A percentile compares a stretch with the other conserved stretches of the same genome.
These are phyloP conservation scores for Talaromyces nanjingensis DNA, from an alignment of 495 filamentous ascomycete species.

Conservation along the genomic window DNA sequence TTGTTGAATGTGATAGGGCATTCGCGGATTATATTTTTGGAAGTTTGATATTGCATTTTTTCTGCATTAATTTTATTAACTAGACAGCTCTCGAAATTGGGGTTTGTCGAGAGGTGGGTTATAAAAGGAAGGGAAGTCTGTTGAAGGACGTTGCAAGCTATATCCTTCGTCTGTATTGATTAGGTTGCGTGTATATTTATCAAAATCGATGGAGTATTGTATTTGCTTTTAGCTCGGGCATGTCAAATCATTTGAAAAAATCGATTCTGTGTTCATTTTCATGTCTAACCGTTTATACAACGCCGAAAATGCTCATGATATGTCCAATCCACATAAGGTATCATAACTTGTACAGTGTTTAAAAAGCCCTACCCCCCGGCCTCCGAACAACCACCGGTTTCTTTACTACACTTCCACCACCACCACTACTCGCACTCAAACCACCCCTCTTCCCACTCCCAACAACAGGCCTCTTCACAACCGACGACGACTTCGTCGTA, in stretches of 20 bases:
- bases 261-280: background rate
- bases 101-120: background rate
- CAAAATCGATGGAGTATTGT: background rate
- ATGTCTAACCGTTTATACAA: background rate
- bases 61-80: constrained; percentile 99
- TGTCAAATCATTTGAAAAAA: background rate
- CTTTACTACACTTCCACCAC: constrained; percentile 47
- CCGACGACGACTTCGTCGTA: constrained; percentile 12
- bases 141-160: background rate
- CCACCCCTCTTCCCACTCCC: constrained; percentile 32
- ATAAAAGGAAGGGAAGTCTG: background rate
- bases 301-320: constrained; percentile 2
- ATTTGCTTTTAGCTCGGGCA: background rate
- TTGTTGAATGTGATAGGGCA: constrained; percentile 46
- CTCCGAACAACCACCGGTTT: constrained; percentile 51
- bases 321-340: background rate
- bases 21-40: constrained; percentile 97
- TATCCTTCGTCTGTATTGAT: background rate
- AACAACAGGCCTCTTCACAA: constrained; percentile 32
- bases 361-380: constrained; percentile 31
- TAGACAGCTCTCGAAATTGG: constrained; percentile 27
- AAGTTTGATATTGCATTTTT: constrained; percentile 93
- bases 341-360: background rate
- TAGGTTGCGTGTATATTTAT: background rate
- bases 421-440: constrained; percentile 36